Evolutionary conservation across 768 basidiomycete genomes (phyloP).

Genomic region (Amanita jacksonii): DNA sequence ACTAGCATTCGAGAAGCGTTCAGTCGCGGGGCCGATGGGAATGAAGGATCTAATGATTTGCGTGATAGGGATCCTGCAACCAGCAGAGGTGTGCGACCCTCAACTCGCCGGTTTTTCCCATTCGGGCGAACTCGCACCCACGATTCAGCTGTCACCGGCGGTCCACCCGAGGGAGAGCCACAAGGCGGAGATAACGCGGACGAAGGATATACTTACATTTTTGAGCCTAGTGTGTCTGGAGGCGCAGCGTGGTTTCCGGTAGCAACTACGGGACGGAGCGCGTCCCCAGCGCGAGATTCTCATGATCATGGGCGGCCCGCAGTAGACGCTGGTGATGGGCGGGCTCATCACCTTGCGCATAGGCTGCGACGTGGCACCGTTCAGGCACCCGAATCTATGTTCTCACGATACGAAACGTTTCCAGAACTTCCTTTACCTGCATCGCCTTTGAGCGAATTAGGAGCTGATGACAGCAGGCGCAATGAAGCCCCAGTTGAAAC

Average conservation of each 20-base stretch:
- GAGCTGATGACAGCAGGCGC: no score
- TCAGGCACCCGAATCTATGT: constrained; percentile 51
- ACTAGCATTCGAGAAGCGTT: constrained; percentile 33
- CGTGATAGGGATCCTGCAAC: constrained; percentile 14
- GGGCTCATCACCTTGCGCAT: constrained; percentile 25
- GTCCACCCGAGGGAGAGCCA: constrained; percentile 16
- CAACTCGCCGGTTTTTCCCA: constrained; percentile 47
- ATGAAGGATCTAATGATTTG: constrained; percentile 18
- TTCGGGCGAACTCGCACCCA: constrained; percentile 36
- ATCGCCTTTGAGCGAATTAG: constrained; percentile 9
- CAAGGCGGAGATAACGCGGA: constrained; percentile 1
- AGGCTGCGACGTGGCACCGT: constrained; percentile 61
- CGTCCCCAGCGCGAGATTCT: background rate
- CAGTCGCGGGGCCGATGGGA: constrained; percentile 18
- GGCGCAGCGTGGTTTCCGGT: constrained; percentile 4
- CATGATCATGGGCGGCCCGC: background rate
- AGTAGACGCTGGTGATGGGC: constrained; percentile 25
- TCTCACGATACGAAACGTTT: constrained; percentile 30
- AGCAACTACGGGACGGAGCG: constrained; percentile 2
- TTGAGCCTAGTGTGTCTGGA: constrained; percentile 7
- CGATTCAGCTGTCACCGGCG: constrained; percentile 18
- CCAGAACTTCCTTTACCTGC: constrained; percentile 7
- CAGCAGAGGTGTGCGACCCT: constrained; percentile 16
- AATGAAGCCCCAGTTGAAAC: constrained; percentile 17
- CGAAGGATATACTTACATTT: constrained; percentile 5